Base-by-base conservation (phyloP, 768 basidiomycete genomes). In the Suillus placidus region DNA sequence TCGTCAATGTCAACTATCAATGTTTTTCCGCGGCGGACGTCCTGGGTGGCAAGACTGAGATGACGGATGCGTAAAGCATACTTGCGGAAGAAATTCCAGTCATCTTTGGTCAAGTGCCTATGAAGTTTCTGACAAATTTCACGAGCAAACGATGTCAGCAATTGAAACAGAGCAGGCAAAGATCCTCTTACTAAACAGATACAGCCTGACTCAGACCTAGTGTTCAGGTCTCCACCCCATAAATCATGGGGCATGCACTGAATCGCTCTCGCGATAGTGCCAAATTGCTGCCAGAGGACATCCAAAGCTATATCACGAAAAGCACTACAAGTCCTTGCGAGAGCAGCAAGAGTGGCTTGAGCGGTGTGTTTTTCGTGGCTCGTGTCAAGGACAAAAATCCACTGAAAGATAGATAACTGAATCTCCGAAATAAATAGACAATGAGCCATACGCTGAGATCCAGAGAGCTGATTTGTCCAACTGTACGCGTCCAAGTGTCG, bases 351-450 rank as follows among this genome's bases (percentile, higher is more conserved):
- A 2, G 65, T 66, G 2, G 26, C 52, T 2, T 14, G 1, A 34
- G 71, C 70, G 5, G 13, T 35, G 37, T 6, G 13, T 10, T 65
- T 61, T 18, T 10, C 3, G 18, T 65, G 18, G 30, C 38, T 42
- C 12, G 26, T 30, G 12, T 62, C 61, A 30, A 60, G 38, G 8
- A 20, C 16, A 10, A 61, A n/a, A 32, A 76, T 56, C 14, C 72
- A 61, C 3, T 64, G 60, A 30, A 75, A 77, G 52, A 75, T 65
- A 52, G 60, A 62, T 0, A 62, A 66, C 30, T 77, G 76, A 1
- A 76, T 72, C 58, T 76, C 72, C 32, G 68, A 65, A 57, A 77
- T 74, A 58, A 32, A 49, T 63, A 76, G 63, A 64, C 76, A 71
- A n/a, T 51, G 67, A 58, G 76, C 67, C 72, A 76, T 74, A 18